phyloP scores from a whole-genome alignment of 345 rosid species.

The Sisymbrium altissimum region DNA sequence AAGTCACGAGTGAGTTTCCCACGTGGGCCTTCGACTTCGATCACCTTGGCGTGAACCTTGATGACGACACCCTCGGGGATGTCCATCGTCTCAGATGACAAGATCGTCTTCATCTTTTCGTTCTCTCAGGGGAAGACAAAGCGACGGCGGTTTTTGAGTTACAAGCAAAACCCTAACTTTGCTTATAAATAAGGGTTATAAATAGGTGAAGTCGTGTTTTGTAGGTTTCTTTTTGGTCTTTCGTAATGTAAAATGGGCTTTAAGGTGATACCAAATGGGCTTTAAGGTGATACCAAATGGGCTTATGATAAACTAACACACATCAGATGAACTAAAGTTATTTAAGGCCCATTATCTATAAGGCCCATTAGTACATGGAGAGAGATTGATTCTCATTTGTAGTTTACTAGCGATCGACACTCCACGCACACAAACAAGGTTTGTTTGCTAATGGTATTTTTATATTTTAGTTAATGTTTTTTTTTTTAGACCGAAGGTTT shows the following conservation, averaged over 20 bases:
- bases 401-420: too few species aligned
- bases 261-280: neutral
- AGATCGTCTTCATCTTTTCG: constrained; percentile 46
- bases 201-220: neutral
- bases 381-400: too few species aligned
- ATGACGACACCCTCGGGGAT: constrained; percentile 54
- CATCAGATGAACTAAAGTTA: neutral
- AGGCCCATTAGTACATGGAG: too few species aligned
- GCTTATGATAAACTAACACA: neutral
- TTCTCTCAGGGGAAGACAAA: neutral
- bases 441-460: too few species aligned
- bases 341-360: neutral
- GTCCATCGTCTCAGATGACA: constrained; percentile 64
- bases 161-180: neutral
- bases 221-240: neutral
- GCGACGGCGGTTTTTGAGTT: constrained; percentile 2
- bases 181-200: neutral
- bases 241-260: neutral
- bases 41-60: constrained; percentile 52
- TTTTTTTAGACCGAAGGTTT: too few species aligned
- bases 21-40: constrained; percentile 58
- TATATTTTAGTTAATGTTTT: too few species aligned
- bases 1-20: constrained; percentile 59
- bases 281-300: neutral
- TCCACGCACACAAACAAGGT: too few species aligned